phyloP scores from a whole-genome alignment of 1,139 yeast species.

The Debaryomyces nepalensis region DNA sequence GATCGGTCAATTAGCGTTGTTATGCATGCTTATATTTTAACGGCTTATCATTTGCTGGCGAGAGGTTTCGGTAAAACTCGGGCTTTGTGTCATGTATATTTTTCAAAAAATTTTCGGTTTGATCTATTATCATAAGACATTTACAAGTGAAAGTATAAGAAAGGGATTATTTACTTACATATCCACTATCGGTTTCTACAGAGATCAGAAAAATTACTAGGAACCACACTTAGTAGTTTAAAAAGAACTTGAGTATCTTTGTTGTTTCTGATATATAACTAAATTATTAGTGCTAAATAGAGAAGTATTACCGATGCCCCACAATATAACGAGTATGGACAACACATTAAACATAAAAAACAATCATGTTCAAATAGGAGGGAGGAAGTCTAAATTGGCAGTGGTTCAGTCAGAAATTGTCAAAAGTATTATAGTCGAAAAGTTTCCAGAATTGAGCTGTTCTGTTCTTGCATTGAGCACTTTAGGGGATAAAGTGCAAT shows the following conservation, averaged over 20 bases:
- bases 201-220: neutral
- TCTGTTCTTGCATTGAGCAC: slow-evolving; percentile 84
- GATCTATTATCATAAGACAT: slow-evolving; percentile 3
- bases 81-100: slow-evolving; percentile 10
- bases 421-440: slow-evolving; percentile 58
- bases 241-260: too few relatives aligned
- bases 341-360: slow-evolving; percentile 8
- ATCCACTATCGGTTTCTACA: too few relatives aligned
- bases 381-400: slow-evolving; percentile 86
- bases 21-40: slow-evolving; percentile 3
- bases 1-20: neutral
- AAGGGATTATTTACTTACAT: too few relatives aligned
- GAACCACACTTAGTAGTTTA: neutral
- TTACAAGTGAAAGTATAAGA: too few relatives aligned
- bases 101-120: slow-evolving; percentile 10
- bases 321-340: slow-evolving; percentile 11
- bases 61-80: slow-evolving; percentile 2
- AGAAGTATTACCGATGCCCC: slow-evolving; percentile 13
- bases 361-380: slow-evolving; percentile 66
- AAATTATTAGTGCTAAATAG: too few relatives aligned
- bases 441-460: slow-evolving; percentile 61
- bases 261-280: too few relatives aligned
- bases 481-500: slow-evolving; percentile 85
- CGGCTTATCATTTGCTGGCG: slow-evolving; percentile 1
- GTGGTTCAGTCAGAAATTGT: slow-evolving; percentile 84